Percentiles rank a stretch among this genome's conserved stretches.
Conservation (phyloP, 1,139 yeast genomes). For the Blastobotrys proliferans region DNA sequence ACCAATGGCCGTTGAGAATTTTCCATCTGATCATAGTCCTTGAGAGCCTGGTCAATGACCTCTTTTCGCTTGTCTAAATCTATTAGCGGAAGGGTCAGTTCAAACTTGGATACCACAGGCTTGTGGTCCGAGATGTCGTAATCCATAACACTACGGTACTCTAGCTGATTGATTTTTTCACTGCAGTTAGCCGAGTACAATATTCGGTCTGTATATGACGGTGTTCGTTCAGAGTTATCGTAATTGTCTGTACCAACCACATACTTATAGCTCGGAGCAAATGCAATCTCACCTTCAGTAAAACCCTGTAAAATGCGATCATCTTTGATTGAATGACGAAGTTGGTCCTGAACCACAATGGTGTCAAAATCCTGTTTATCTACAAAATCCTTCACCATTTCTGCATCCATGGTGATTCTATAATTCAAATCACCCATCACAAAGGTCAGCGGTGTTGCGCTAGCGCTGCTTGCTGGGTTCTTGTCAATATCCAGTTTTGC, state of each 20-base stretch:
- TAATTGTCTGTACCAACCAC: conserved; percentile 29
- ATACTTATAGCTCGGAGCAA: conserved; percentile 72
- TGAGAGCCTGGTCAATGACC: conserved; percentile 37
- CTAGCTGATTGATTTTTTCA: conserved; percentile 18
- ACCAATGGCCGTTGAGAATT: conserved; percentile 42
- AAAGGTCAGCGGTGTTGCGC: conserved; percentile 34
- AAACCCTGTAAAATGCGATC: conserved; percentile 59
- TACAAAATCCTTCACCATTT: conserved; percentile 44
- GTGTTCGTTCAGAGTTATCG: conserved; percentile 45
- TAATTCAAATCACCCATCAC: conserved; percentile 77
- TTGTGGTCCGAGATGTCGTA: conserved; percentile 66
- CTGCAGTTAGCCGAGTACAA: conserved; percentile 36
- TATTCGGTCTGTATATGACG: conserved; percentile 79
- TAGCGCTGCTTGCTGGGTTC: conserved; percentile 13
- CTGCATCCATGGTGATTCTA: conserved; percentile 46
- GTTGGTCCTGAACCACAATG: conserved; percentile 56
- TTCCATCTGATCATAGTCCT: conserved; percentile 41
- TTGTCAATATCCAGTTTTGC: conserved; percentile 13
- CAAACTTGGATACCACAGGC: conserved; percentile 59
- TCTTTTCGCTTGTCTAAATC: conserved; percentile 40
- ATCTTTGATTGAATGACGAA: conserved; percentile 48
- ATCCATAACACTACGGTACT: conserved; percentile 24
- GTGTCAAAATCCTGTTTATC: conserved; percentile 43
- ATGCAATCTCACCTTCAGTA: conserved; percentile 58
- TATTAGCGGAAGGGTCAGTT: conserved; percentile 45